Evolutionary conservation across 345 rosid species (phyloP).

Genomic region (Eucalyptus curtisii): DNA sequence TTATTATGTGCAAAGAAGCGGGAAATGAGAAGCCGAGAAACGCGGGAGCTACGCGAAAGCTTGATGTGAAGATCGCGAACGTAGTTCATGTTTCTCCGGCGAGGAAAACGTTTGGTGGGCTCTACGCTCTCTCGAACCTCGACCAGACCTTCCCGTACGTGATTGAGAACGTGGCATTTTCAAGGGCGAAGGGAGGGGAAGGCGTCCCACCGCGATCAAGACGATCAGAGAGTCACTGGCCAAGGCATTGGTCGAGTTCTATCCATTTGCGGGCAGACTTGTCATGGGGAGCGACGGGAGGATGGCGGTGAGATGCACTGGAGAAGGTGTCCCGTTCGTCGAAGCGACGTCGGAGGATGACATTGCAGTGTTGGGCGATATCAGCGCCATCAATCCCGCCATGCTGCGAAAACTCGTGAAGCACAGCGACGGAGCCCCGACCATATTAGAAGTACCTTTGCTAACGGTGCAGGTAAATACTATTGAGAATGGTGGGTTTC

Average conservation of each 20-base stretch:
- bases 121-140: not conserved
- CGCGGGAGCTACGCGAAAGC: not conserved
- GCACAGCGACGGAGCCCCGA: not conserved
- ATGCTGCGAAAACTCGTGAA: not conserved
- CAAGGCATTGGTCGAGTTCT: not conserved
- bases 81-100: not conserved
- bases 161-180: not conserved
- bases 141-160: not conserved
- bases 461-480: not conserved
- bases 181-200: not conserved
- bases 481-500: not conserved
- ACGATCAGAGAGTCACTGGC: not conserved
- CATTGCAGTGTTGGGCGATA: not conserved
- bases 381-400: not conserved
- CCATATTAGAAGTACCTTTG: not conserved
- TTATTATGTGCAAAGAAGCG: not conserved
- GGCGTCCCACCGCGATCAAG: not conserved
- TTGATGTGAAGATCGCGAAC: not conserved
- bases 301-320: not conserved
- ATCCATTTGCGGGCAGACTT: not conserved
- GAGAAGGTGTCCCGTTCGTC: not conserved
- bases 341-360: not conserved
- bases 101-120: not conserved
- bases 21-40: not conserved
- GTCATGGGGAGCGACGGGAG: not conserved